phyloP scores from a whole-genome alignment of 2,329 filamentous ascomycete genomes.

The Clonostachys rosea region DNA sequence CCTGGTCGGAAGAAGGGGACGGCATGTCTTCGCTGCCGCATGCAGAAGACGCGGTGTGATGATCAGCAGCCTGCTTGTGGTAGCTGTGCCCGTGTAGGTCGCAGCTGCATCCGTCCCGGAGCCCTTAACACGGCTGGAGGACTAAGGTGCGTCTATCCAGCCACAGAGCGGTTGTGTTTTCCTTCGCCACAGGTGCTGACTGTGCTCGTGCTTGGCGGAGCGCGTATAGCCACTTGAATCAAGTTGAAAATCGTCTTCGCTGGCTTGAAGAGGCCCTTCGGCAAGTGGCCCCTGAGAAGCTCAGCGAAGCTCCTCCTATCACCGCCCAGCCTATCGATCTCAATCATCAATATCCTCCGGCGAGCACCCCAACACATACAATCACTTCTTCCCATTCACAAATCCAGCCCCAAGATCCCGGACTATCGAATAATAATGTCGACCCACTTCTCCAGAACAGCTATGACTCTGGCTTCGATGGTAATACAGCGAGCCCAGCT shows the following conservation, averaged over 20 bases:
- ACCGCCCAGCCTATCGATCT: neutral
- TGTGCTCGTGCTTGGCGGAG: neutral
- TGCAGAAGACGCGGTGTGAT: slow-evolving; percentile 21
- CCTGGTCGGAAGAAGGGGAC: slow-evolving; percentile 17
- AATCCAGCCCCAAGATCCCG: neutral
- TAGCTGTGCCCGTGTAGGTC: slow-evolving; percentile 19
- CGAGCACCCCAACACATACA: neutral
- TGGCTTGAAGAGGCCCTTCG: neutral
- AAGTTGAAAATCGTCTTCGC: slow-evolving; percentile 5
- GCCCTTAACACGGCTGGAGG: neutral
- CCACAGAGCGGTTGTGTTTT: too few relatives aligned
- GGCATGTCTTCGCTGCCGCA: slow-evolving; percentile 21
- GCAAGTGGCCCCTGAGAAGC: too few relatives aligned
- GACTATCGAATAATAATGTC: neutral
- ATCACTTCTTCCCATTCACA: too few relatives aligned
- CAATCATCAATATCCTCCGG: neutral
- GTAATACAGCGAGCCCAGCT: neutral
- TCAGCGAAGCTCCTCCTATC: neutral
- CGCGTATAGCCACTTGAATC: slow-evolving; percentile 1
- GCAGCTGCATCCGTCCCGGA: slow-evolving; percentile 16
- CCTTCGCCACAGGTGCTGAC: too few relatives aligned
- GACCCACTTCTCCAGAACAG: neutral
- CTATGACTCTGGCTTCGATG: neutral
- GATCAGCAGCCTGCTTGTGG: slow-evolving; percentile 19
- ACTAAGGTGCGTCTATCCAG: too few relatives aligned